Evolutionary conservation across 305 asterid genomes (phyloP).

Genomic region (Solanum hybrid): DNA sequence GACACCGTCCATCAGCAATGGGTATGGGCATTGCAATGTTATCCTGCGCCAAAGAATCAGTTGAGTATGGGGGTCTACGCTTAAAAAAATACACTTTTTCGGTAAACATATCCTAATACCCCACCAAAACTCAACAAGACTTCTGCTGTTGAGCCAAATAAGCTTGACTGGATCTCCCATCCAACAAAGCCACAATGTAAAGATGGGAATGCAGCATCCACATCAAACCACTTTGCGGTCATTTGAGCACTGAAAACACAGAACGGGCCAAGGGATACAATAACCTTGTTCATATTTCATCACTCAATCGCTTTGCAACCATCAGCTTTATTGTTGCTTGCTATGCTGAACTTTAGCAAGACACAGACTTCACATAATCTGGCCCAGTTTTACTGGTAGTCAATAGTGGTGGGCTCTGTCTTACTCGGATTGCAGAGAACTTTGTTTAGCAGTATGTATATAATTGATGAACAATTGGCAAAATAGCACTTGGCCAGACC

Average conservation of each 20-base stretch:
- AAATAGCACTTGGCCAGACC: background rate
- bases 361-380: background rate
- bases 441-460: background rate
- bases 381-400: background rate
- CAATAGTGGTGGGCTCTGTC: background rate
- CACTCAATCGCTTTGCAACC: background rate
- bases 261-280: background rate
- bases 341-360: background rate
- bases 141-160: conserved; percentile 14
- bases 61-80: conserved; percentile 56
- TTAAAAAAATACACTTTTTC: conserved; percentile 26
- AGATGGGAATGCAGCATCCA: conserved; percentile 5
- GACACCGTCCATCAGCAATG: conserved; percentile 54
- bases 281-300: background rate
- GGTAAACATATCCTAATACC: conserved; percentile 34
- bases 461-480: background rate
- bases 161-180: background rate
- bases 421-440: background rate
- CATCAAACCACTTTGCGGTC: background rate
- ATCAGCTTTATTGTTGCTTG: background rate
- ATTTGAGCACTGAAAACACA: background rate
- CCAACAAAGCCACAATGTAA: background rate
- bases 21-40: conserved; percentile 36
- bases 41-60: conserved; percentile 79
- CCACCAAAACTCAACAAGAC: conserved; percentile 34